Evolutionary conservation across 2,329 filamentous ascomycete species (phyloP).

Genomic region (Alternaria burnsii): DNA sequence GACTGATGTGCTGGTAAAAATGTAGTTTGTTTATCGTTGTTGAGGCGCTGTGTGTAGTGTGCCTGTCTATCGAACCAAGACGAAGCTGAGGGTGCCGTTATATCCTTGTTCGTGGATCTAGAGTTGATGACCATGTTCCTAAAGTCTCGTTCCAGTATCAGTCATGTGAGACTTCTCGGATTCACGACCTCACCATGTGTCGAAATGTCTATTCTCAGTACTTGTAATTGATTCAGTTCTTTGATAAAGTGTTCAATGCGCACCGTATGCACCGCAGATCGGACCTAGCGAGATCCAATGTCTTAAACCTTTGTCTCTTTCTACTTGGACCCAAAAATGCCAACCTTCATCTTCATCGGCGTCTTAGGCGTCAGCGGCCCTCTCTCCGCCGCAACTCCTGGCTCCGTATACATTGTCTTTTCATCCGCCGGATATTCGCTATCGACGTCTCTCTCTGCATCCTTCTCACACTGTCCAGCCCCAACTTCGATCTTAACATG

Average conservation of each 20-base stretch:
- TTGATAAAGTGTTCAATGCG: background rate
- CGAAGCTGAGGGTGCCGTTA: background rate
- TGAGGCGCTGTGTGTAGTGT: background rate
- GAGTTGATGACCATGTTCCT: background rate
- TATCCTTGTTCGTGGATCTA: background rate
- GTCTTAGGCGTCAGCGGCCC: slow-evolving; percentile 4
- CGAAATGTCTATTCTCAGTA: background rate
- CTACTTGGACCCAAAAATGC: slow-evolving; percentile 11
- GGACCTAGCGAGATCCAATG: background rate
- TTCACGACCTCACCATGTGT: background rate
- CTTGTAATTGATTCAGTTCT: background rate
- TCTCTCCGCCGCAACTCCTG: slow-evolving; percentile 3
- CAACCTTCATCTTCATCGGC: slow-evolving; percentile 11
- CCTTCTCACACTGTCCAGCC: background rate
- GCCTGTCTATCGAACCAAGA: background rate
- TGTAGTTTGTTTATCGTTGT: background rate
- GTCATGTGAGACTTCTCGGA: background rate
- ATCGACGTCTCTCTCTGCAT: background rate
- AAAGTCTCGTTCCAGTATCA: background rate
- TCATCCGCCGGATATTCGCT: background rate
- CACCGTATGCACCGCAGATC: background rate
- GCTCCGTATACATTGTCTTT: slow-evolving; percentile 4
- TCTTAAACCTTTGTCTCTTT: background rate
- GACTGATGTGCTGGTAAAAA: background rate
- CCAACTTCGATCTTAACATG: slow-evolving; percentile 32